phyloP scores from a whole-genome alignment of 768 basidiomycete species.

The Melanogaster broomeanus region DNA sequence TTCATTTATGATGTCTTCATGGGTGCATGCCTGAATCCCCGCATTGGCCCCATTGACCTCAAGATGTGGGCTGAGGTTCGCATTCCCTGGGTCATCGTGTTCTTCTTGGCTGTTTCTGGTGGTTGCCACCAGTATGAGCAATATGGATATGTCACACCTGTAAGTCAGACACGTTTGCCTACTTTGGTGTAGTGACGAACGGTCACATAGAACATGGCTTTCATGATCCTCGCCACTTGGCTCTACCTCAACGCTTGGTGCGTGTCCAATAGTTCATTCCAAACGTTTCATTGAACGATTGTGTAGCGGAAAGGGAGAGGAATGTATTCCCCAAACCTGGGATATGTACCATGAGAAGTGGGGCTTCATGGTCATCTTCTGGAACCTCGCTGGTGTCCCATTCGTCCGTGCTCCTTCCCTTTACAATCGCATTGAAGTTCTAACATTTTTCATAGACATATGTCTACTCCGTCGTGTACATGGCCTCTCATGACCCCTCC shows the following conservation, averaged over 20 bases:
- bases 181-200: background rate
- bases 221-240: slow-evolving; percentile 94
- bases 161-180: slow-evolving; percentile 37
- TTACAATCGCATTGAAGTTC: background rate
- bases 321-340: slow-evolving; percentile 97
- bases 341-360: slow-evolving; percentile 99
- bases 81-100: slow-evolving; percentile 95
- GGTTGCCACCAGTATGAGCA: slow-evolving; percentile 95
- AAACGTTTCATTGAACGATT: background rate
- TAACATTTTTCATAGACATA: slow-evolving; percentile 63
- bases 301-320: slow-evolving; percentile 83
- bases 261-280: slow-evolving; percentile 12
- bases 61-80: slow-evolving; percentile 99
- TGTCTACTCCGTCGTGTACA: slow-evolving; percentile 96
- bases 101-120: slow-evolving; percentile 89
- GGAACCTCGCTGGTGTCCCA: slow-evolving; percentile 93
- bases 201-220: slow-evolving; percentile 79
- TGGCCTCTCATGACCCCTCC: slow-evolving; percentile 91
- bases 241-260: slow-evolving; percentile 97
- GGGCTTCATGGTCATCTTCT: slow-evolving; percentile 98
- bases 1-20: slow-evolving; percentile 96
- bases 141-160: slow-evolving; percentile 89
- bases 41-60: slow-evolving; percentile 87
- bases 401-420: slow-evolving; percentile 61
- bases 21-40: slow-evolving; percentile 93